Conservation (phyloP, 176 grass and related monocot species). For the Cocos nucifera region DNA sequence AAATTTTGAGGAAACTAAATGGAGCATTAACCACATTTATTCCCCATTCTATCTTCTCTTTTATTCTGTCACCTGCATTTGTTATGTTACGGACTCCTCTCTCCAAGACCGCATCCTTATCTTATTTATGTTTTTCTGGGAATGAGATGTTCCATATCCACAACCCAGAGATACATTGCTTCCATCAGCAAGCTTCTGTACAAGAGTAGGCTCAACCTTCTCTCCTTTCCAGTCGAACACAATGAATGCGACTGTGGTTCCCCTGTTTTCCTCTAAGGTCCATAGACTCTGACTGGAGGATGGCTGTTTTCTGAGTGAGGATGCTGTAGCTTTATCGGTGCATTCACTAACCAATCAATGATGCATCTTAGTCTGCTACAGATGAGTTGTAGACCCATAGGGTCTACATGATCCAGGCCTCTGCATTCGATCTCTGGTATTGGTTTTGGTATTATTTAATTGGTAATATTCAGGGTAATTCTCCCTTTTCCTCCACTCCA, state of each 20-base stretch:
- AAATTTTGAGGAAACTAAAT: slow-evolving; percentile 77
- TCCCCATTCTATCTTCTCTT: slow-evolving; percentile 34
- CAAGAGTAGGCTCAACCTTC: slow-evolving; percentile 52
- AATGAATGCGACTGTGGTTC: slow-evolving; percentile 57
- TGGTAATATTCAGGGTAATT: slow-evolving; percentile 19
- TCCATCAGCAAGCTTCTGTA: slow-evolving; percentile 89
- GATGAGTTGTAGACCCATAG: slow-evolving; percentile 54
- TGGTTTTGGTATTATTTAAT: not conserved
- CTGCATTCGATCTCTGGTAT: slow-evolving; percentile 44
- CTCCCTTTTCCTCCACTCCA: not conserved
- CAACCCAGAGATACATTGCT: slow-evolving; percentile 56
- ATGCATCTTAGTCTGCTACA: slow-evolving; percentile 68
- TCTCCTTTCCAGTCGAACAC: slow-evolving; percentile 48
- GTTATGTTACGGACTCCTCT: not conserved
- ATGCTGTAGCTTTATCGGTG: slow-evolving; percentile 62
- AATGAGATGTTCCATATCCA: slow-evolving; percentile 14
- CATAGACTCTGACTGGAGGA: slow-evolving; percentile 55
- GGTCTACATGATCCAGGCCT: slow-evolving; percentile 62
- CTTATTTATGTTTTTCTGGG: slow-evolving; percentile 25
- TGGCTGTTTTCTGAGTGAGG: slow-evolving; percentile 36
- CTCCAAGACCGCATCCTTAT: slow-evolving; percentile 38
- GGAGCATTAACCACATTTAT: slow-evolving; percentile 70
- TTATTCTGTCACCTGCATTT: slow-evolving; percentile 7
- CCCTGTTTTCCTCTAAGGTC: slow-evolving; percentile 60
- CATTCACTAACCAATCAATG: slow-evolving; percentile 77